Percentiles rank a stretch among this genome's conserved stretches.
These are phyloP conservation scores for Litchi chinensis DNA, from an alignment of 345 rosid species.

Conservation along the genomic window DNA sequence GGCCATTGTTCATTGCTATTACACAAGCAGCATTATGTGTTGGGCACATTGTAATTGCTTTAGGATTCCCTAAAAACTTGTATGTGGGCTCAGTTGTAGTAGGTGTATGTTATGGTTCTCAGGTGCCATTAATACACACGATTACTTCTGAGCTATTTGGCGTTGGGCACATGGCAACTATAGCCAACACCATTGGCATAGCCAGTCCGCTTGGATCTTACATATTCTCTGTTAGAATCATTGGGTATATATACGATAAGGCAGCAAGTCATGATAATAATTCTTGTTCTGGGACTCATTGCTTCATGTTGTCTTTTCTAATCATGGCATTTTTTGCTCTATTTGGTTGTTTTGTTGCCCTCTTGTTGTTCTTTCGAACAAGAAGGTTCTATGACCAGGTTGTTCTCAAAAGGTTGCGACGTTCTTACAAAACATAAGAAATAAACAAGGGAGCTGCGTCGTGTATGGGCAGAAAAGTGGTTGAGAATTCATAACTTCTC, in stretches of 20 bases:
- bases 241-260: slow-evolving; percentile 74
- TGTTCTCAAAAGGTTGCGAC: slow-evolving; percentile 46
- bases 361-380: slow-evolving; percentile 56
- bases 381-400: slow-evolving; percentile 56
- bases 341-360: slow-evolving; percentile 58
- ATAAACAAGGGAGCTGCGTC: neutral
- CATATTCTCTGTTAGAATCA: slow-evolving; percentile 73
- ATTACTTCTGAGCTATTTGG: slow-evolving; percentile 78
- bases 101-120: slow-evolving; percentile 83
- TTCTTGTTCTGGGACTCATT: slow-evolving; percentile 62
- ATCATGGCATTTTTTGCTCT: slow-evolving; percentile 72
- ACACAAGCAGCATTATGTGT: slow-evolving; percentile 56
- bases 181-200: slow-evolving; percentile 77
- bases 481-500: too few species aligned
- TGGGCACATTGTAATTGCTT: slow-evolving; percentile 76
- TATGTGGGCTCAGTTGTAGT: slow-evolving; percentile 71
- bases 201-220: slow-evolving; percentile 93
- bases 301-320: slow-evolving; percentile 77
- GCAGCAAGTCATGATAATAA: slow-evolving; percentile 47
- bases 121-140: slow-evolving; percentile 88
- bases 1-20: slow-evolving; percentile 73
- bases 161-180: slow-evolving; percentile 78
- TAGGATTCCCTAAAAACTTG: slow-evolving; percentile 62
- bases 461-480: too few species aligned
- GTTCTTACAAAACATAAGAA: slow-evolving; percentile 9